A percentile compares a stretch with the other conserved stretches of the same genome.
phyloP scores from a whole-genome alignment of 164 flowering plant genomes.

The Macadamia integrifolia region DNA sequence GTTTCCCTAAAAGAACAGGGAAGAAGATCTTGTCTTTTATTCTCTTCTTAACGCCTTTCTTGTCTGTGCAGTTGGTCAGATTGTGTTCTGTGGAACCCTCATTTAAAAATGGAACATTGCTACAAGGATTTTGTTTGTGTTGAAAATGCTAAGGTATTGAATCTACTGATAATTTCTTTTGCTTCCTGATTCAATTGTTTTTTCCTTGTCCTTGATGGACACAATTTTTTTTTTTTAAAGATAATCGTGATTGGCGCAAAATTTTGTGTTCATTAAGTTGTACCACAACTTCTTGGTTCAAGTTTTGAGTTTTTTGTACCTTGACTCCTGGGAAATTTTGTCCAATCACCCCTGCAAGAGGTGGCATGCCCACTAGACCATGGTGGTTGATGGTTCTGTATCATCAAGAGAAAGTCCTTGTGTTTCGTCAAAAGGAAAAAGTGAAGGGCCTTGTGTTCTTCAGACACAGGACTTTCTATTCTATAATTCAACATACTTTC shows the following conservation, averaged over 20 bases:
- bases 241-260: no score
- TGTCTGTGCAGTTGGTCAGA: slow-evolving; percentile 77
- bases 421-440: no score
- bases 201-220: not conserved
- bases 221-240: no score
- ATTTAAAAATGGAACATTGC: slow-evolving; percentile 80
- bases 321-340: not conserved
- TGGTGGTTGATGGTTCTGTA: not conserved
- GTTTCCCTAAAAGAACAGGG: not conserved
- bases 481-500: no score
- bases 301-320: not conserved
- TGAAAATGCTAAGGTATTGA: slow-evolving; percentile 84
- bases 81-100: slow-evolving; percentile 90
- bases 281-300: not conserved
- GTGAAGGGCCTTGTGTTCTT: not conserved
- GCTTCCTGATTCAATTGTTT: not conserved
- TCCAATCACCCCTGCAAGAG: not conserved
- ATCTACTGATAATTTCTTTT: not conserved
- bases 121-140: slow-evolving; percentile 92
- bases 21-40: not conserved
- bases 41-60: slow-evolving; percentile 1
- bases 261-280: no score
- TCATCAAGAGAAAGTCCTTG: no score
- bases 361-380: not conserved
- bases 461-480: not conserved